These are phyloP conservation scores for Mortierella sp. DNA, from an alignment of 371 early-diverging fungal species.

Conservation along the genomic window DNA sequence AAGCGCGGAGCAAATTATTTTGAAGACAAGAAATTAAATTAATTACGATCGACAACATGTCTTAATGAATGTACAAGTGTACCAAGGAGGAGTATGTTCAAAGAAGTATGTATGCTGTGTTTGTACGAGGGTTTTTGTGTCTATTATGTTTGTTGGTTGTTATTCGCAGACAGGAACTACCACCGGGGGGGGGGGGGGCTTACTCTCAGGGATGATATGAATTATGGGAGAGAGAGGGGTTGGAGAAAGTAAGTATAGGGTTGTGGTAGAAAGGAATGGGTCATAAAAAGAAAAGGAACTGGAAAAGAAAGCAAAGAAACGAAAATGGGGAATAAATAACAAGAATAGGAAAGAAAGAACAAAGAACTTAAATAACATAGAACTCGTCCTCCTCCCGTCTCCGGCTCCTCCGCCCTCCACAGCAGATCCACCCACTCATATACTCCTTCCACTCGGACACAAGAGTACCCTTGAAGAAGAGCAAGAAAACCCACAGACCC, in stretches of 20 bases:
- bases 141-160: not conserved
- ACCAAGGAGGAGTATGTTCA: not conserved
- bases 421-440: slow-evolving; percentile 52
- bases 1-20: not conserved
- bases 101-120: not conserved
- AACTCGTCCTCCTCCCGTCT: slow-evolving; percentile 44
- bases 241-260: not conserved
- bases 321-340: not conserved
- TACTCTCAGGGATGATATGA: not conserved
- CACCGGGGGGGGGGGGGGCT: not conserved
- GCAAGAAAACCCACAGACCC: slow-evolving; percentile 51
- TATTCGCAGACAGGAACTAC: not conserved
- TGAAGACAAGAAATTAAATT: not conserved
- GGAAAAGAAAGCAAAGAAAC: not conserved
- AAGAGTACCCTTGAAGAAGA: slow-evolving; percentile 53
- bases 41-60: not conserved
- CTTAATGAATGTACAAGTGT: not conserved
- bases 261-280: slow-evolving; percentile 1
- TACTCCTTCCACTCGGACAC: slow-evolving; percentile 46
- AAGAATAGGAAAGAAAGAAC: not conserved
- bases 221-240: not conserved
- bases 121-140: not conserved
- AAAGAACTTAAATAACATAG: slow-evolving; percentile 45
- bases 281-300: not conserved
- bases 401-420: slow-evolving; percentile 40